Conservation (phyloP, 192 early-diverging fungal genomes). For the Backusella liffmaniae region DNA sequence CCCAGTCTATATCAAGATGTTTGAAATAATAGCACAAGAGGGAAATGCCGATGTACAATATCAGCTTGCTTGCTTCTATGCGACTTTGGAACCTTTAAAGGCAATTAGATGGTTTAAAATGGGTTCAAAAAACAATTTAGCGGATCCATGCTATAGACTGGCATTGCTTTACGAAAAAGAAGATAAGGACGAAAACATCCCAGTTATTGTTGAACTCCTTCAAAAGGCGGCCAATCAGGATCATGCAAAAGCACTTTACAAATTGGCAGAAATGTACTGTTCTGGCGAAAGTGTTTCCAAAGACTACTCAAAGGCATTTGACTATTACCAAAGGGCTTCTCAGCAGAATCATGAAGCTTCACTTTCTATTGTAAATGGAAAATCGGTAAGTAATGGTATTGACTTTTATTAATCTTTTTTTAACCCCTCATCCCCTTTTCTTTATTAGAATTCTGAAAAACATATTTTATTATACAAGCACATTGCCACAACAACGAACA, state of each 20-base stretch:
- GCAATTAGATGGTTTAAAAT: not conserved
- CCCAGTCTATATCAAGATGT: not conserved
- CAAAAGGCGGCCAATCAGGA: not conserved
- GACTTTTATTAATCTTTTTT: not conserved
- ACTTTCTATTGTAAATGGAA: not conserved
- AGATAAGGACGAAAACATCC: not conserved
- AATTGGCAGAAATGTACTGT: not conserved
- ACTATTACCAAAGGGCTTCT: not conserved
- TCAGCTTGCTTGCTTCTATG: not conserved
- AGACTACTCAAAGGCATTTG: not conserved
- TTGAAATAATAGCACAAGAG: not conserved
- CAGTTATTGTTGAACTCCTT: not conserved
- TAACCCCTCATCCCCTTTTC: not conserved
- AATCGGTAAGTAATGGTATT: not conserved
- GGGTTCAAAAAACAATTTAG: not conserved
- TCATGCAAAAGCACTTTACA: not conserved
- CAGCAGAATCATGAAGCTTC: not conserved
- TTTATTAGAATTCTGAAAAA: not conserved
- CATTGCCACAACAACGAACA: not conserved
- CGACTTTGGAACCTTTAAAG: not conserved
- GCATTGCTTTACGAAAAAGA: not conserved
- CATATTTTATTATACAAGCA: not conserved
- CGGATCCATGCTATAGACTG: not conserved
- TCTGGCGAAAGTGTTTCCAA: not conserved
- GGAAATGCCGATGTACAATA: not conserved